A percentile compares a stretch with the other conserved stretches of the same genome.
phyloP scores from a whole-genome alignment of 129 eudicot genomes.

The Helianthus tuberosus region DNA sequence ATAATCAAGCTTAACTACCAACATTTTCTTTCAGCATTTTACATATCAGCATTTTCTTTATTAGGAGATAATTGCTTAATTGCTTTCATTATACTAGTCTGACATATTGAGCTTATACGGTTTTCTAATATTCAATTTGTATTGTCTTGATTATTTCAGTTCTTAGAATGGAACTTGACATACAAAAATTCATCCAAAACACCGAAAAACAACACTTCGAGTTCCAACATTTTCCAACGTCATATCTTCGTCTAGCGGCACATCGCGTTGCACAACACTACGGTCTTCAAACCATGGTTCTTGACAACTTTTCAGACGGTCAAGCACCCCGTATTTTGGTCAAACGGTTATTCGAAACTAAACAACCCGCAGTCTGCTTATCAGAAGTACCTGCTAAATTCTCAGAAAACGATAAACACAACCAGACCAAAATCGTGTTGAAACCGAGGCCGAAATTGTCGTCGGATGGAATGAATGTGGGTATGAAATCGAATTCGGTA shows the following conservation, averaged over 20 bases:
- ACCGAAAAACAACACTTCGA: conserved; percentile 74
- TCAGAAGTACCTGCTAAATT: conserved; percentile 74
- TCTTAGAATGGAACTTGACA: conserved; percentile 92
- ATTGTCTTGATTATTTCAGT: conserved; percentile 41
- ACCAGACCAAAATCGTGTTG: conserved; percentile 67
- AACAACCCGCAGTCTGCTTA: conserved; percentile 60
- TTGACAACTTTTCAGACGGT: conserved; percentile 64
- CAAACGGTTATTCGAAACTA: conserved; percentile 55
- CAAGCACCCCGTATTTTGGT: conserved; percentile 74
- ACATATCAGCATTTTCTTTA: background rate
- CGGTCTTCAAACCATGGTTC: conserved; percentile 75
- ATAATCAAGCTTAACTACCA: too few species aligned
- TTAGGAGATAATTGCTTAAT: background rate
- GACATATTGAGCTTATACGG: background rate
- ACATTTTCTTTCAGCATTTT: background rate
- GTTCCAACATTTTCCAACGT: conserved; percentile 91
- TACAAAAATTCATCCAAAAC: conserved; percentile 76
- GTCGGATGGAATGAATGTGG: conserved; percentile 49
- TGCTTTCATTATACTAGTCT: background rate
- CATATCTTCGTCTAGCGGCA: conserved; percentile 97
- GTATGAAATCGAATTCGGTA: conserved; percentile 49
- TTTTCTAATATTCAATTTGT: background rate
- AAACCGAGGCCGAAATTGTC: conserved; percentile 72
- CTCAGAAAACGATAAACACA: conserved; percentile 63
- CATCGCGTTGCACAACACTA: conserved; percentile 98